A percentile compares a stretch with the other conserved stretches of the same genome.
phyloP scores from a whole-genome alignment of 495 filamentous ascomycete genomes.

The Xylaria scruposa region DNA sequence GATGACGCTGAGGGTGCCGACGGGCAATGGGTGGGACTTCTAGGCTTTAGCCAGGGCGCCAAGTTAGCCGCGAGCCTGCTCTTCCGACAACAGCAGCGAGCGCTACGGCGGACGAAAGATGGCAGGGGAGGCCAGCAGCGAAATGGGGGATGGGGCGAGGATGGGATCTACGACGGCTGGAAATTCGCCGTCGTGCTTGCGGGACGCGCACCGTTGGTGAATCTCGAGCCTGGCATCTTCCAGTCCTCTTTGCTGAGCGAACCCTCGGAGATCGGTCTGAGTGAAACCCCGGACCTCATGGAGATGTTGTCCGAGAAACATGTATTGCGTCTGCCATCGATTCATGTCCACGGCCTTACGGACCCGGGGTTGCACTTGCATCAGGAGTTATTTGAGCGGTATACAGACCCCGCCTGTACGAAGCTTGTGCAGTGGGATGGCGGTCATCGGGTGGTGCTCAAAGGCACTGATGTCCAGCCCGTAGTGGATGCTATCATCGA shows the following conservation, averaged over 20 bases:
- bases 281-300: slow-evolving; percentile 34
- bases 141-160: slow-evolving; percentile 2
- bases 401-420: slow-evolving; percentile 52
- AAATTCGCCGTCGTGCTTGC: slow-evolving; percentile 60
- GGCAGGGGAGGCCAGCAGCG: slow-evolving; percentile 17
- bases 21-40: slow-evolving; percentile 62
- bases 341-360: slow-evolving; percentile 68
- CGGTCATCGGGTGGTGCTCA: slow-evolving; percentile 64
- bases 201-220: slow-evolving; percentile 61
- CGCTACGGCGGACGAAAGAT: slow-evolving; percentile 8
- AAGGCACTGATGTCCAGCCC: slow-evolving; percentile 57
- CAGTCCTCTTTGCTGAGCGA: slow-evolving; percentile 33
- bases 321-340: slow-evolving; percentile 55
- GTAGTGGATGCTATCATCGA: slow-evolving; percentile 55
- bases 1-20: slow-evolving; percentile 46
- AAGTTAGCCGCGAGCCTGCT: slow-evolving; percentile 62
- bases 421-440: slow-evolving; percentile 68
- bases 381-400: slow-evolving; percentile 54
- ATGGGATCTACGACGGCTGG: slow-evolving; percentile 33
- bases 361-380: slow-evolving; percentile 63
- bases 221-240: slow-evolving; percentile 45
- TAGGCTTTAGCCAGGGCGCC: slow-evolving; percentile 67
- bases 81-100: slow-evolving; percentile 40
- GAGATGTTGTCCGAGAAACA: slow-evolving; percentile 36
- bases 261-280: slow-evolving; percentile 32